Percentiles rank a stretch among this genome's conserved stretches.
These are phyloP conservation scores for Primulina huaijiensis DNA, from an alignment of 257 asterid species.

Conservation along the genomic window DNA sequence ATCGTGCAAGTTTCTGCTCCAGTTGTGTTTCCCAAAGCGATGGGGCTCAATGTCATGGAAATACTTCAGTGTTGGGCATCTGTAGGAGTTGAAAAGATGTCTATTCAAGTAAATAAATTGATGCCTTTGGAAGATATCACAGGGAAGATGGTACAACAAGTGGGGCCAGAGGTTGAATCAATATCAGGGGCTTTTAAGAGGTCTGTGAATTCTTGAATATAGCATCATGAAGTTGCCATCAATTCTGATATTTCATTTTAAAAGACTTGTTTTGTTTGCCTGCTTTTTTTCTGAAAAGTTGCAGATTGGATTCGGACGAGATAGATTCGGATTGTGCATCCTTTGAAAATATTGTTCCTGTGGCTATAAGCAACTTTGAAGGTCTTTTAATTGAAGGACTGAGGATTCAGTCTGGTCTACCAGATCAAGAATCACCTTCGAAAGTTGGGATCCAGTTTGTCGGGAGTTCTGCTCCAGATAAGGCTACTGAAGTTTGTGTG, in stretches of 20 bases:
- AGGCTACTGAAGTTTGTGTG: constrained; percentile 18
- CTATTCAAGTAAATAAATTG: constrained; percentile 45
- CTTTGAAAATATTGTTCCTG: constrained; percentile 58
- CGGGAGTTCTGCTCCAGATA: constrained; percentile 24
- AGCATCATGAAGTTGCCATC: constrained; percentile 2
- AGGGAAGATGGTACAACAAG: constrained; percentile 63
- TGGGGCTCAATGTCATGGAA: constrained; percentile 62
- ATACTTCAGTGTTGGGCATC: constrained; percentile 63
- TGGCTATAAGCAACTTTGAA: constrained; percentile 50
- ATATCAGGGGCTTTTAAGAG: constrained; percentile 36
- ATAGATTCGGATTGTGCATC: constrained; percentile 43
- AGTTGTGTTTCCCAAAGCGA: constrained; percentile 54
- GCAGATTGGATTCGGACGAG: constrained; percentile 38
- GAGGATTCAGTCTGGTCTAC: constrained; percentile 68
- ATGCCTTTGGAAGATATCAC: constrained; percentile 80
- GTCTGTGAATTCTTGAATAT: constrained; percentile 38
- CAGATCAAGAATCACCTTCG: constrained; percentile 59
- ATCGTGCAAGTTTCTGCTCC: constrained; percentile 71
- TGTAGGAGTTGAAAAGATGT: constrained; percentile 63
- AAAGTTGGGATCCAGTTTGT: constrained; percentile 35
- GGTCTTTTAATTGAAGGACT: constrained; percentile 70
- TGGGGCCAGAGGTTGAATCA: constrained; percentile 41
- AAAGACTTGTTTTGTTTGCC: constrained; percentile 4
- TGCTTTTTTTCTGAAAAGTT: constrained; percentile 5
- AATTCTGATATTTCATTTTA: constrained; percentile 22